Evolutionary conservation across 2,329 filamentous ascomycete species (phyloP).

Genomic region (Tolypocladium capitatum): DNA sequence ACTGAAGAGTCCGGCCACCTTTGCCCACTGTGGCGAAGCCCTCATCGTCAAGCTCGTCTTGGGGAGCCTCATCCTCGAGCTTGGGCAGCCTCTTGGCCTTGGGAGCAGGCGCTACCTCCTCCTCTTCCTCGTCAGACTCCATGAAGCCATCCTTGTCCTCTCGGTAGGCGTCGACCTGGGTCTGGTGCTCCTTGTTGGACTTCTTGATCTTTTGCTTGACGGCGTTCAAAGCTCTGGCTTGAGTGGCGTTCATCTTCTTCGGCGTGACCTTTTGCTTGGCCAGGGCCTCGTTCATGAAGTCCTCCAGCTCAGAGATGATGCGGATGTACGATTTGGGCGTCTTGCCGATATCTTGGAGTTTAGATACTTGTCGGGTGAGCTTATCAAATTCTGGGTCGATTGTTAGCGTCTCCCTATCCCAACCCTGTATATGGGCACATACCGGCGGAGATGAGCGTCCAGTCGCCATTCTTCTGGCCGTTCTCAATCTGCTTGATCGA

Average conservation of each 20-base stretch:
- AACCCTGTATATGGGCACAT: slow-evolving; percentile 22
- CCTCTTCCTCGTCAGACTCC: slow-evolving; percentile 70
- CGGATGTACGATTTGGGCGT: slow-evolving; percentile 87
- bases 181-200: slow-evolving; percentile 89
- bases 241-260: slow-evolving; percentile 98
- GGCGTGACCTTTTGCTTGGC: slow-evolving; percentile 90
- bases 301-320: slow-evolving; percentile 84
- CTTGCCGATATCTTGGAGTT: slow-evolving; percentile 64
- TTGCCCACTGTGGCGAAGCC: slow-evolving; percentile 83
- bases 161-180: slow-evolving; percentile 76
- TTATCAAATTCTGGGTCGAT: slow-evolving; percentile 70
- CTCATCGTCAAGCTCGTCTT: slow-evolving; percentile 57
- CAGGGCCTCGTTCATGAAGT: slow-evolving; percentile 83
- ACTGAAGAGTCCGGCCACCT: slow-evolving; percentile 77
- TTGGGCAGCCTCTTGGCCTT: slow-evolving; percentile 26
- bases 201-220: slow-evolving; percentile 98
- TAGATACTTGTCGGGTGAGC: slow-evolving; percentile 73
- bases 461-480: slow-evolving; percentile 93
- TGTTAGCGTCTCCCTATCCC: slow-evolving; percentile 2
- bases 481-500: slow-evolving; percentile 91
- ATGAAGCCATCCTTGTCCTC: slow-evolving; percentile 78
- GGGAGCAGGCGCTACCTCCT: slow-evolving; percentile 36
- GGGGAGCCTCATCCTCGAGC: slow-evolving; percentile 32
- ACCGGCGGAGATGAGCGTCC: slow-evolving; percentile 85
- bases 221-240: slow-evolving; percentile 85